A percentile compares a stretch with the other conserved stretches of the same genome.
Conservation (phyloP, 2,329 filamentous ascomycete genomes). For the Claviceps sp. region DNA sequence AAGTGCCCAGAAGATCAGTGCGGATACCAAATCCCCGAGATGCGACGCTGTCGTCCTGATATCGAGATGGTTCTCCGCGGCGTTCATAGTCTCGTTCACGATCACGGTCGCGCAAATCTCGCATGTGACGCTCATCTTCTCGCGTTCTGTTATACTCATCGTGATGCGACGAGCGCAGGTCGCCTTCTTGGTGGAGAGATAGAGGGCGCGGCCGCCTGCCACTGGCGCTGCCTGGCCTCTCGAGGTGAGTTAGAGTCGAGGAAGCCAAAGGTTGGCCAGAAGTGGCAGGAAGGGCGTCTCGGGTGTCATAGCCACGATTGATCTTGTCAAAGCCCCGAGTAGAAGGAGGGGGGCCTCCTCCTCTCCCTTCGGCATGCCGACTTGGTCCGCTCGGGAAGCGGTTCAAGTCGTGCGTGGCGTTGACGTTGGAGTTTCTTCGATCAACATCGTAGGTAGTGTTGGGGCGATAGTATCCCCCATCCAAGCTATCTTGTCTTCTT, state of each 20-base stretch:
- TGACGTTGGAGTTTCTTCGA: slow-evolving; percentile 31
- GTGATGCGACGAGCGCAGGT: slow-evolving; percentile 27
- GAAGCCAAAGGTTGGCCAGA: slow-evolving; percentile 25
- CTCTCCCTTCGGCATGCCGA: slow-evolving; percentile 24
- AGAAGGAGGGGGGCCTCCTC: slow-evolving; percentile 51
- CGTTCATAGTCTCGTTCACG: slow-evolving; percentile 17
- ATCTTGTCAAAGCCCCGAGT: slow-evolving; percentile 61
- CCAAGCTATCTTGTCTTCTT: slow-evolving; percentile 40
- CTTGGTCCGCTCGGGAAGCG: slow-evolving; percentile 26
- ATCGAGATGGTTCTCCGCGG: slow-evolving; percentile 18
- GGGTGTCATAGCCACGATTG: slow-evolving; percentile 36
- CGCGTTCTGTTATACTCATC: slow-evolving; percentile 36
- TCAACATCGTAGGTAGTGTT: slow-evolving; percentile 38
- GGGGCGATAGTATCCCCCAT: slow-evolving; percentile 42
- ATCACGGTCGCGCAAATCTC: slow-evolving; percentile 24
- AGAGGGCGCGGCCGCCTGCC: slow-evolving; percentile 26
- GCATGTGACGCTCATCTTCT: slow-evolving; percentile 32
- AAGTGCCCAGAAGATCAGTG: slow-evolving; percentile 22
- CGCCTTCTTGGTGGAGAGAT: slow-evolving; percentile 39
- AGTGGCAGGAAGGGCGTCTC: slow-evolving; percentile 28
- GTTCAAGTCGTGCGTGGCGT: slow-evolving; percentile 28
- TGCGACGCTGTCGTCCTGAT: slow-evolving; percentile 32
- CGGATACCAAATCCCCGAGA: slow-evolving; percentile 40
- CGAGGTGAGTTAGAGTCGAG: slow-evolving; percentile 9
- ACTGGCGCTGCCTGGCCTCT: slow-evolving; percentile 8